Evolutionary conservation across 768 basidiomycete genomes (phyloP).

Genomic region (Rhodotorula babjevae): DNA sequence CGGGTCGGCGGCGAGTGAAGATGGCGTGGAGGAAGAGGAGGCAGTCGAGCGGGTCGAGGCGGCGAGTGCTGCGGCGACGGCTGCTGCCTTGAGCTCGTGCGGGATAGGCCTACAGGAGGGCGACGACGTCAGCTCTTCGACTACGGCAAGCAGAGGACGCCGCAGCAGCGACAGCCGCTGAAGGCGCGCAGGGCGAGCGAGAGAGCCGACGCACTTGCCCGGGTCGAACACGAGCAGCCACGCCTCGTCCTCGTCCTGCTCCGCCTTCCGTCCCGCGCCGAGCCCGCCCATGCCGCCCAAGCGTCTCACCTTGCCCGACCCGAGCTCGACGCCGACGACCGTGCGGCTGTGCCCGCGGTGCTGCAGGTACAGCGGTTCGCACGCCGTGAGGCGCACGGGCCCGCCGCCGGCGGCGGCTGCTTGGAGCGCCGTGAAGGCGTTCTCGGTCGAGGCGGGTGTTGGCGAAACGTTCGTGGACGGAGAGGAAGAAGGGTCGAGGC

Average conservation of each 20-base stretch:
- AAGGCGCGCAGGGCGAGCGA: not conserved
- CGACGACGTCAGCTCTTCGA: not conserved
- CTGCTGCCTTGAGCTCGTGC: conserved; percentile 1
- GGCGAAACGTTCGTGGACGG: not conserved
- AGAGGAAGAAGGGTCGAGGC: not conserved
- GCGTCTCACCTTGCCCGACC: not conserved
- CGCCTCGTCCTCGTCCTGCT: conserved; percentile 5
- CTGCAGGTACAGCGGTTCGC: conserved; percentile 42
- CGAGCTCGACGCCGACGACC: conserved; percentile 39
- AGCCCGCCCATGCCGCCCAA: not conserved
- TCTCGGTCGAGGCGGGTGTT: not conserved
- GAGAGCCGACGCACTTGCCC: conserved; percentile 20
- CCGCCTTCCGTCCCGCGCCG: not conserved
- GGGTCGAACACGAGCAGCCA: conserved; percentile 43
- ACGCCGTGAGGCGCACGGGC: conserved; percentile 12
- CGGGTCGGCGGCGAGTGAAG: not conserved
- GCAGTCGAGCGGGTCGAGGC: not conserved
- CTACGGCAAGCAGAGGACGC: no score
- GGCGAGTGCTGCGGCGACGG: conserved; percentile 3
- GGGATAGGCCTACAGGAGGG: conserved; percentile 12
- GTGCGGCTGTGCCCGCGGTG: conserved; percentile 41
- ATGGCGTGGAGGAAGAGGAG: not conserved
- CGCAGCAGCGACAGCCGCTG: not conserved
- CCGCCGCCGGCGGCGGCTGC: not conserved
- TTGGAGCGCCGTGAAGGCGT: not conserved